These are phyloP conservation scores for rapeseed (Brassica napus) DNA, from an alignment of 345 rosid species.

Conservation along the genomic window DNA sequence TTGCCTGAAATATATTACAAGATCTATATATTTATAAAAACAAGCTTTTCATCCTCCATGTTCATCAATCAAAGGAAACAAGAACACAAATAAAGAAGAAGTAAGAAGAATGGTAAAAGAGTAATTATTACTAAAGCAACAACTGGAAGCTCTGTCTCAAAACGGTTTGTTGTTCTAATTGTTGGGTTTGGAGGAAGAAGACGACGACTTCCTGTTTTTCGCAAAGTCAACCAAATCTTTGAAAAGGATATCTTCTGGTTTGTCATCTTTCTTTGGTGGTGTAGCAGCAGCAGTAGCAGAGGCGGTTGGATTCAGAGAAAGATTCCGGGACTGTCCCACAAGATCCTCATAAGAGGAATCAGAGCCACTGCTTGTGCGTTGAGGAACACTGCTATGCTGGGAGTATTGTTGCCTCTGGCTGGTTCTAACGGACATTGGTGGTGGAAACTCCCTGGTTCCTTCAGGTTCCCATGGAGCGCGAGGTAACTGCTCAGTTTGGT, in stretches of 20 bases:
- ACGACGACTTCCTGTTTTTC: constrained; percentile 68
- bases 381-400: constrained; percentile 41
- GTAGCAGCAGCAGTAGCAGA: constrained; percentile 28
- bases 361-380: constrained; percentile 53
- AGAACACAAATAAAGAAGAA: constrained; percentile 16
- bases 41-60: constrained; percentile 20
- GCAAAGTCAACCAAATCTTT: constrained; percentile 90
- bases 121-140: constrained; percentile 20
- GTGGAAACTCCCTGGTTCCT: constrained; percentile 52
- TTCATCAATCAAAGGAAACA: constrained; percentile 31
- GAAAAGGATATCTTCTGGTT: constrained; percentile 86
- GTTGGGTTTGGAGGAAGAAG: constrained; percentile 63
- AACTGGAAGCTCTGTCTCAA: constrained; percentile 39
- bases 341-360: constrained; percentile 60
- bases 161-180: constrained; percentile 52
- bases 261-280: constrained; percentile 54
- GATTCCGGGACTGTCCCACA: constrained; percentile 61
- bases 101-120: constrained; percentile 19
- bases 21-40: not conserved
- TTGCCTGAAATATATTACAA: not conserved
- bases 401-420: constrained; percentile 74
- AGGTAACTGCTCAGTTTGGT: constrained; percentile 64
- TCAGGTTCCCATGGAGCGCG: constrained; percentile 78
- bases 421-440: constrained; percentile 66
- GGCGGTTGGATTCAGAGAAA: constrained; percentile 58